phyloP scores from a whole-genome alignment of 345 rosid species.

The Fremontodendron californicum region DNA sequence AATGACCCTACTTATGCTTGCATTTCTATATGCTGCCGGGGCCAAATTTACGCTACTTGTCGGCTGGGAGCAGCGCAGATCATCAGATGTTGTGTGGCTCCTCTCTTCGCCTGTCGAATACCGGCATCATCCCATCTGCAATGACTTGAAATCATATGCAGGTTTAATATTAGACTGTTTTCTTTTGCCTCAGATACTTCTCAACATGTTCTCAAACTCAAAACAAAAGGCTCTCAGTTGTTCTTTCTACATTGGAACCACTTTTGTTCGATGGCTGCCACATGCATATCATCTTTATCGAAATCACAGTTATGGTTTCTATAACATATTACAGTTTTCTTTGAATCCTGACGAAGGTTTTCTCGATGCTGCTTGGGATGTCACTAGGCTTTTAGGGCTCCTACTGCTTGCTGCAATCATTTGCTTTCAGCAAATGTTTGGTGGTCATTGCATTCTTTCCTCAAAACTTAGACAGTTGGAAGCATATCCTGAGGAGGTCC shows the following conservation, averaged over 20 bases:
- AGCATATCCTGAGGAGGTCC: constrained; percentile 35
- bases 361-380: constrained; percentile 40
- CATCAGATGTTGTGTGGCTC: not conserved
- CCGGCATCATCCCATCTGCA: constrained; percentile 23
- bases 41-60: constrained; percentile 31
- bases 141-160: constrained; percentile 31
- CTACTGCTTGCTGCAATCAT: constrained; percentile 37
- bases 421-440: constrained; percentile 44
- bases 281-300: constrained; percentile 51
- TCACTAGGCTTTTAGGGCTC: constrained; percentile 28
- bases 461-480: constrained; percentile 22
- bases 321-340: constrained; percentile 27
- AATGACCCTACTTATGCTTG: constrained; percentile 26
- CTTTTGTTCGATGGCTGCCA: constrained; percentile 37
- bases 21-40: constrained; percentile 34
- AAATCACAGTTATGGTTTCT: constrained; percentile 14
- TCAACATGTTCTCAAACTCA: constrained; percentile 36
- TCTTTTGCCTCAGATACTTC: constrained; percentile 48
- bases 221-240: constrained; percentile 29
- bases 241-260: constrained; percentile 36
- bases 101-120: not conserved
- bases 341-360: constrained; percentile 31
- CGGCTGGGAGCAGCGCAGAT: constrained; percentile 9
- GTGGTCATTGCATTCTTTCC: constrained; percentile 42
- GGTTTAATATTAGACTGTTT: constrained; percentile 44